These are phyloP conservation scores for Globisporangium perplexum DNA, from an alignment of 352 stramenopile species.

Conservation along the genomic window DNA sequence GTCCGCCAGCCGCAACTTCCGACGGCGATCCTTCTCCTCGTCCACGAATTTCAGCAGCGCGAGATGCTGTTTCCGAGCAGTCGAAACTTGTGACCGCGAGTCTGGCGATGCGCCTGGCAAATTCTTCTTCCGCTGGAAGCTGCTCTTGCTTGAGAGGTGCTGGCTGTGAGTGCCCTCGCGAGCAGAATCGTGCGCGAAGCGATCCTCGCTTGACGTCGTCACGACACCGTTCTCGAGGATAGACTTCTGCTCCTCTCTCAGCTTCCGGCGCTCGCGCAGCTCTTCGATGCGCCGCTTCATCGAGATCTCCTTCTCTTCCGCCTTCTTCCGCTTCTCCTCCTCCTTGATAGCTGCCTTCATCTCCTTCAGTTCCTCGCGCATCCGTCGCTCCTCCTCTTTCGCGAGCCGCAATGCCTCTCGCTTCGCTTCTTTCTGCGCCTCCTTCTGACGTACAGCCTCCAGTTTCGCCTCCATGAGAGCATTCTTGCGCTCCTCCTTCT, in stretches of 20 bases:
- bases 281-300: slow-evolving; percentile 79
- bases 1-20: slow-evolving; percentile 48
- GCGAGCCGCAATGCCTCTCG: slow-evolving; percentile 54
- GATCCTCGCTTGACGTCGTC: slow-evolving; percentile 29
- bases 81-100: slow-evolving; percentile 6
- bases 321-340: slow-evolving; percentile 65
- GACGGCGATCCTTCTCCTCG: slow-evolving; percentile 56
- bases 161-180: slow-evolving; percentile 3
- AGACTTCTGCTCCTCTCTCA: slow-evolving; percentile 62
- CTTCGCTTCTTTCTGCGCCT: slow-evolving; percentile 55
- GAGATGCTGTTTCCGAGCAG: slow-evolving; percentile 43
- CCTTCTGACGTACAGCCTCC: slow-evolving; percentile 58
- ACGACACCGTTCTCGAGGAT: slow-evolving; percentile 74
- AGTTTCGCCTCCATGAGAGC: slow-evolving; percentile 60
- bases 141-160: neutral
- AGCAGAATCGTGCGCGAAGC: slow-evolving; percentile 11
- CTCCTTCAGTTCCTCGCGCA: slow-evolving; percentile 68
- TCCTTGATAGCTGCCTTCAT: slow-evolving; percentile 61
- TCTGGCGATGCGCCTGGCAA: slow-evolving; percentile 1
- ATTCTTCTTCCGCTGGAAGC: slow-evolving; percentile 15
- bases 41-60: slow-evolving; percentile 64
- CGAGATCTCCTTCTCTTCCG: slow-evolving; percentile 60
- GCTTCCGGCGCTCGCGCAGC: slow-evolving; percentile 47
- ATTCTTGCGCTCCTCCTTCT: slow-evolving; percentile 67
- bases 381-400: slow-evolving; percentile 60